Percentiles rank a stretch among this genome's conserved stretches.
phyloP scores from a whole-genome alignment of 2,329 filamentous ascomycete genomes.

The Xylaria sp. region DNA sequence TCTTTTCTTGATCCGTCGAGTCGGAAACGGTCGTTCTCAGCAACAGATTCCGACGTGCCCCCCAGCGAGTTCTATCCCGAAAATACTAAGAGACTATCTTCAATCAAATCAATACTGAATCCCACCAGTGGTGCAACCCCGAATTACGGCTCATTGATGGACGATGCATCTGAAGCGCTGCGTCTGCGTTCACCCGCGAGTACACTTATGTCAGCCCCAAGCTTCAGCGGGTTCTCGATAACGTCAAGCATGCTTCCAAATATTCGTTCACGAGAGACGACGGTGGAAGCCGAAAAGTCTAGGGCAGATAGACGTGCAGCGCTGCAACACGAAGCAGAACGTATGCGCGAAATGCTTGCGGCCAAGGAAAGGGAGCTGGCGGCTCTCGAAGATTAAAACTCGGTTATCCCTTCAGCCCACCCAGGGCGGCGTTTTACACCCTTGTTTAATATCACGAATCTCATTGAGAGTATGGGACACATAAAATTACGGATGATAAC shows the following conservation, averaged over 20 bases:
- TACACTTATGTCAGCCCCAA: constrained; percentile 55
- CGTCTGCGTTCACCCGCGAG: constrained; percentile 59
- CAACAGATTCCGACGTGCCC: constrained; percentile 63
- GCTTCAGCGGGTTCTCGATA: constrained; percentile 55
- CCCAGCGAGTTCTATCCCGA: constrained; percentile 57
- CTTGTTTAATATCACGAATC: neutral
- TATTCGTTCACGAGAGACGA: constrained; percentile 47
- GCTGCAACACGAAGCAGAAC: constrained; percentile 77
- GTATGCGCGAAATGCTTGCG: constrained; percentile 77
- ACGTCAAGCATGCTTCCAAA: constrained; percentile 46
- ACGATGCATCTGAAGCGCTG: constrained; percentile 55
- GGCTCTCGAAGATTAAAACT: constrained; percentile 53
- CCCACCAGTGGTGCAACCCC: constrained; percentile 53
- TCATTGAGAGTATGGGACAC: constrained; percentile 1
- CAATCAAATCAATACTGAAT: constrained; percentile 81
- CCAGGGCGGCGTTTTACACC: neutral
- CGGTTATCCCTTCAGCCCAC: neutral
- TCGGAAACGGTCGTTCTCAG: constrained; percentile 77
- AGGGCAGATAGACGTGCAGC: constrained; percentile 73
- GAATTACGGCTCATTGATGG: constrained; percentile 43
- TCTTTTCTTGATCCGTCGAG: constrained; percentile 69
- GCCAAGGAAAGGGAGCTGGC: constrained; percentile 81
- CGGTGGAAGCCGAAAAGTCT: constrained; percentile 60
- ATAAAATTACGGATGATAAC: constrained; percentile 5
- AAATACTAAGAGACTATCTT: constrained; percentile 72